Evolutionary conservation across 495 filamentous ascomycete genomes (phyloP), one percentile per base, ranked within the genome.

Genomic region (Platismatia glauca): DNA sequence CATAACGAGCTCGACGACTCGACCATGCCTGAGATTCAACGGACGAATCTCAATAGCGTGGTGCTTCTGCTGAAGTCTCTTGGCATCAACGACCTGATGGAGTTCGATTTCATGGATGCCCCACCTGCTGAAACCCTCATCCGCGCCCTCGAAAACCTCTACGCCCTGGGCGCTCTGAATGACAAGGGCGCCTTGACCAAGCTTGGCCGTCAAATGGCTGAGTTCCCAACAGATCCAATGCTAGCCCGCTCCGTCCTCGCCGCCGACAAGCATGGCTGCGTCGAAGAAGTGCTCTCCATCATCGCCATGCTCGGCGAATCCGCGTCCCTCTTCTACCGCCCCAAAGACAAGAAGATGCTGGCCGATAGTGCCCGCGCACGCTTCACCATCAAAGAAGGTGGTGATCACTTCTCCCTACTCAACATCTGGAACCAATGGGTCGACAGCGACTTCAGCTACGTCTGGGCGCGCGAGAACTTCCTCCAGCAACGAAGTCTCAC

Each of bases 381-480:
- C 4, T 97, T 97, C 76, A 96, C 94, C 1, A 77, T 91, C 67
- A 91, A 90, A 66, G 91, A 95, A 61, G 94, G 94, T 56, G 94
- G 94, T 48, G 94, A 98, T 74, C 90, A 95, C 70, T 73, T 92
- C 16, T 92, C 91, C 0, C 81, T 93, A 1, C 82, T 98, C n/a
- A 96, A 96, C 68, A 88, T 98, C 70, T 98, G 86, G 87, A 95
- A 96, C 72, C 88, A 96, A 73, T 97, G 91, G 91, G 89, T 95
- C 27, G 95, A 98, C 68, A 84, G 83, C 24, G 92, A 97, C 74
- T 98, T 92, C 77, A 86, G 81, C 65, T 85, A 85, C 61, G 85
- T 95, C 55, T 98, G 93, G 92, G 81, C 89, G 5, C 84, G 86
- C 58, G 93, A 97, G 74, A 97, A 97, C 74, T 98, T 95, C 74